Conservation (phyloP, 805 yeast species). For the Candida manassasensis region DNA sequence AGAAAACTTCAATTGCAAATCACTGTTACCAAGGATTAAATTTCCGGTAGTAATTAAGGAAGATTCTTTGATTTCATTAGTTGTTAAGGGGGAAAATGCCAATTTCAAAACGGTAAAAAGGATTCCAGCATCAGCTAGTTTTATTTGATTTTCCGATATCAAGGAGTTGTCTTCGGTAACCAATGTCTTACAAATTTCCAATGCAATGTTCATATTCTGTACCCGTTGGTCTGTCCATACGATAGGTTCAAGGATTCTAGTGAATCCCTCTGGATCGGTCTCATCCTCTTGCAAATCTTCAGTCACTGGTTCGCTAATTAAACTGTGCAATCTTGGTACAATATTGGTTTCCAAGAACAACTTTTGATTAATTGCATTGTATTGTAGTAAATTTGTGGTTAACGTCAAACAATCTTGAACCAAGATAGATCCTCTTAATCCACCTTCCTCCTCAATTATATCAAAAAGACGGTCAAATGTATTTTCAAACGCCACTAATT, state of each 20-base stretch:
- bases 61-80: conserved; percentile 59
- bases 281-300: conserved; percentile 26
- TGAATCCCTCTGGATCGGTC: conserved; percentile 15
- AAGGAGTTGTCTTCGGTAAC: conserved; percentile 68
- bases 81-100: conserved; percentile 62
- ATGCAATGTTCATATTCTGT: conserved; percentile 57
- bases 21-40: conserved; percentile 60
- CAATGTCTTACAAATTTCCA: conserved; percentile 70
- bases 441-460: conserved; percentile 85
- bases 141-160: conserved; percentile 55
- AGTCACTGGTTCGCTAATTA: conserved; percentile 59
- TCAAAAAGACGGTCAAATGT: conserved; percentile 77
- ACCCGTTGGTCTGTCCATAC: conserved; percentile 77
- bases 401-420: conserved; percentile 86
- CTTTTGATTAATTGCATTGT: conserved; percentile 86
- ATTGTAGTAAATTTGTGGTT: conserved; percentile 65
- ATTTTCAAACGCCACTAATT: conserved; percentile 90
- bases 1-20: conserved; percentile 66
- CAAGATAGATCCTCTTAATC: conserved; percentile 80
- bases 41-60: conserved; percentile 77
- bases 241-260: conserved; percentile 30
- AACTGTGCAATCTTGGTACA: conserved; percentile 54
- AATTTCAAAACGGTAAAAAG: conserved; percentile 62
- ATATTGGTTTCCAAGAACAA: conserved; percentile 83
- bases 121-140: conserved; percentile 56